Evolutionary conservation across 139 green algal species (phyloP).

Genomic region (Chlorella sp.): DNA sequence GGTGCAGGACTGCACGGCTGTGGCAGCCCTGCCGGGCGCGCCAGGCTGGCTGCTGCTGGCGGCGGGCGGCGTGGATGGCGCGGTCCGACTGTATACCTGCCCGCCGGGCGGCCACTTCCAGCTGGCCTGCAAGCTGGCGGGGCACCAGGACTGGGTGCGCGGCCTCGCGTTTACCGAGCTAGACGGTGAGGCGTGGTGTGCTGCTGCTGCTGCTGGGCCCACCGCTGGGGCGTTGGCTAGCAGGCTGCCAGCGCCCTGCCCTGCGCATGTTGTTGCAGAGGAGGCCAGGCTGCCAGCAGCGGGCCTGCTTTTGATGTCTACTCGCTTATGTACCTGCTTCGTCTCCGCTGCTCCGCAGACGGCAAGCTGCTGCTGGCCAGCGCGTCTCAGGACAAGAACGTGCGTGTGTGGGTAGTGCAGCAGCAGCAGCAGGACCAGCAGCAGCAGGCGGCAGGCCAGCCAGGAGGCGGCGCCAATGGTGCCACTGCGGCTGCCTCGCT

Average conservation of each 20-base stretch:
- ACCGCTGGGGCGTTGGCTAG: neutral
- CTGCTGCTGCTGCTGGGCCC: too few species aligned
- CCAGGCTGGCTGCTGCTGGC: slow-evolving; percentile 74
- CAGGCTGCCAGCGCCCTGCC: neutral
- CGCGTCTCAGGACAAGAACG: slow-evolving; percentile 87
- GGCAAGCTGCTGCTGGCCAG: slow-evolving; percentile 84
- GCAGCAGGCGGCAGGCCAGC: neutral
- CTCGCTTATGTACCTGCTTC: neutral
- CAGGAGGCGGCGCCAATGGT: neutral
- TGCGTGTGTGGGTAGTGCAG: slow-evolving; percentile 70
- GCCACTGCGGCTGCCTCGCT: neutral
- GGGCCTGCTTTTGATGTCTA: neutral
- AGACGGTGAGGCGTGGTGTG: neutral
- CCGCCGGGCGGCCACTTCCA: slow-evolving; percentile 55
- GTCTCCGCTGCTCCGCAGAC: neutral
- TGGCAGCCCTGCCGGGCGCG: slow-evolving; percentile 54
- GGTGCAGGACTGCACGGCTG: slow-evolving; percentile 68
- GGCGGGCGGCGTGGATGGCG: slow-evolving; percentile 74
- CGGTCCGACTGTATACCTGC: slow-evolving; percentile 65
- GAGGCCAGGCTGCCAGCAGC: neutral
- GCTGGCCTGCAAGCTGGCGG: slow-evolving; percentile 60
- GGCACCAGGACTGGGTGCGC: slow-evolving; percentile 89
- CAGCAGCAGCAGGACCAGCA: slow-evolving; percentile 10
- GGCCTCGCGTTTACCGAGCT: slow-evolving; percentile 71
- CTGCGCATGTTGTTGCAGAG: too few species aligned